phyloP scores from a whole-genome alignment of 2,329 filamentous ascomycete species.

The Zymoseptoria ardabiliae region DNA sequence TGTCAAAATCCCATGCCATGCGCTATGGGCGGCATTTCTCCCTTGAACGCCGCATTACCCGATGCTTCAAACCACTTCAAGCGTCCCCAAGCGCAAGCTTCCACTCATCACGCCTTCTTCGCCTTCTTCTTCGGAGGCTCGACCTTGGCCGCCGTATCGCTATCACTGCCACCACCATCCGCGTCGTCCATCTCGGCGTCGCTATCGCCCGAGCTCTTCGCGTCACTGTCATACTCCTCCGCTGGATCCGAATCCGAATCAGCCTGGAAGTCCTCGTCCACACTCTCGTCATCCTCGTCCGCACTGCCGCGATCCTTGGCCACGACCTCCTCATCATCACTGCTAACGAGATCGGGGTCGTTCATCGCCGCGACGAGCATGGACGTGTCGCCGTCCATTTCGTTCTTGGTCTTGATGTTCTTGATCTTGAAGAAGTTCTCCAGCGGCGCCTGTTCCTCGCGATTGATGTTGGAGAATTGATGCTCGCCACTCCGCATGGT shows the following conservation, averaged over 20 bases:
- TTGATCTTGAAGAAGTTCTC: conserved; percentile 97
- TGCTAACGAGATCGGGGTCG: conserved; percentile 74
- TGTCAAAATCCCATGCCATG: neutral
- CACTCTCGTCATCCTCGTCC: conserved; percentile 90
- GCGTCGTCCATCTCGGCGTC: conserved; percentile 53
- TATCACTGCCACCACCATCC: conserved; percentile 37
- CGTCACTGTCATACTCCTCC: conserved; percentile 88
- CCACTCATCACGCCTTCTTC: conserved; percentile 37
- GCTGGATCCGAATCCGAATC: conserved; percentile 92
- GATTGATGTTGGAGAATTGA: conserved; percentile 98
- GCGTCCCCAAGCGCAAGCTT: neutral
- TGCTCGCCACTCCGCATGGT: conserved; percentile 82
- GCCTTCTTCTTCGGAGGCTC: conserved; percentile 59
- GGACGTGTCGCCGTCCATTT: conserved; percentile 81
- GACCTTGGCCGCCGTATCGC: conserved; percentile 47
- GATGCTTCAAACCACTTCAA: neutral
- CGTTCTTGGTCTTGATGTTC: conserved; percentile 92
- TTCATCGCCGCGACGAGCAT: conserved; percentile 68
- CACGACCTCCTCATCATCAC: conserved; percentile 72
- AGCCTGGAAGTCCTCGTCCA: conserved; percentile 91
- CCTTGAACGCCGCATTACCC: neutral
- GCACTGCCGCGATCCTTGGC: conserved; percentile 77
- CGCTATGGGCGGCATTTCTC: neutral
- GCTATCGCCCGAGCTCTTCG: conserved; percentile 71
- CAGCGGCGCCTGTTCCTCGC: conserved; percentile 93